phyloP scores from a whole-genome alignment of 148 eudicot species.

The Rhododendron williamsianum region DNA sequence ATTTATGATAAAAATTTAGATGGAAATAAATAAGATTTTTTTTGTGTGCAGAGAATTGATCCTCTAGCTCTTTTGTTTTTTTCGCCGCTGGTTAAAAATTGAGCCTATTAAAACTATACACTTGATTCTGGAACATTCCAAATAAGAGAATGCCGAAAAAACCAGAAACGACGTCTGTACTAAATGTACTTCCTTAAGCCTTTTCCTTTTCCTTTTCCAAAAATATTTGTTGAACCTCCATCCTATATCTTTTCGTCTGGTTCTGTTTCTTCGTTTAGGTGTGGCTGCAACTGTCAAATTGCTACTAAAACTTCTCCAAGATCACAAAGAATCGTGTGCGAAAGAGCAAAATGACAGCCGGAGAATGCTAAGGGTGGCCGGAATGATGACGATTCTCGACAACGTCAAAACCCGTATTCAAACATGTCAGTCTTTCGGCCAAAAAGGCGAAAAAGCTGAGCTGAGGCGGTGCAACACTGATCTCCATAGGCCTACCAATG shows the following conservation, averaged over 20 bases:
- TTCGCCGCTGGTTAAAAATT: background rate
- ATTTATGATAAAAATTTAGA: background rate
- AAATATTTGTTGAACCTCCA: background rate
- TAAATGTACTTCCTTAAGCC: background rate
- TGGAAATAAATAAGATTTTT: no score
- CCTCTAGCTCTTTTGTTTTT: background rate
- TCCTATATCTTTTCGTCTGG: background rate
- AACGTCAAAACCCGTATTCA: constrained; percentile 60
- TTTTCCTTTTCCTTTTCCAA: background rate
- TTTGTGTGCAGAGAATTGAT: background rate
- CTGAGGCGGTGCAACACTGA: constrained; percentile 54
- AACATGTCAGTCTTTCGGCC: constrained; percentile 50
- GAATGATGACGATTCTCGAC: constrained; percentile 81
- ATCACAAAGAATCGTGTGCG: constrained; percentile 61
- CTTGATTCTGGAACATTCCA: background rate
- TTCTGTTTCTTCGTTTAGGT: constrained; percentile 30
- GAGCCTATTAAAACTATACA: background rate
- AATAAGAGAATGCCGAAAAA: background rate
- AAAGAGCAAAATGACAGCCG: constrained; percentile 48
- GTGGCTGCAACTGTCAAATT: constrained; percentile 70
- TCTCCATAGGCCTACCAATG: constrained; percentile 15
- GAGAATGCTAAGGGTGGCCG: constrained; percentile 61
- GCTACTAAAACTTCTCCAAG: constrained; percentile 67
- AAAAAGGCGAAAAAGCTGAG: constrained; percentile 27
- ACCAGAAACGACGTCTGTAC: background rate